Conservation (phyloP, 2,329 filamentous ascomycete genomes). For the Apiospora rasikravindrae region DNA sequence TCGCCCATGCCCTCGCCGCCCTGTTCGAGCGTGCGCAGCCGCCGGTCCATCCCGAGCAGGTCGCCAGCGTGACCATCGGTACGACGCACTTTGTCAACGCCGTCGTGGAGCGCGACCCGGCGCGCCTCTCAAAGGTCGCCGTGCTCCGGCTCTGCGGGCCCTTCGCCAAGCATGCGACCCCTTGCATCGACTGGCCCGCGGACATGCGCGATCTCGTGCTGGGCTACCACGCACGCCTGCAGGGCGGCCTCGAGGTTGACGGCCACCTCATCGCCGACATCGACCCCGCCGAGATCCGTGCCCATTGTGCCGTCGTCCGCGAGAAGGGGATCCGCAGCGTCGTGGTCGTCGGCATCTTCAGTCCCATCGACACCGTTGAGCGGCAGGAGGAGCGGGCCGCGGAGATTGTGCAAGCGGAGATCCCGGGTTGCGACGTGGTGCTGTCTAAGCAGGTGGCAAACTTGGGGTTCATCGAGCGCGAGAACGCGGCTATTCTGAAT, state of each 20-base stretch:
- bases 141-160: constrained; percentile 60
- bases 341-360: constrained; percentile 57
- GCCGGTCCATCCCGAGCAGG: constrained; percentile 36
- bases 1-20: constrained; percentile 48
- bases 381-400: constrained; percentile 55
- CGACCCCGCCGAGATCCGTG: constrained; percentile 46
- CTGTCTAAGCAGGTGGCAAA: constrained; percentile 58
- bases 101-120: constrained; percentile 57
- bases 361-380: constrained; percentile 55
- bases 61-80: constrained; percentile 58
- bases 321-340: constrained; percentile 51
- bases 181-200: constrained; percentile 59
- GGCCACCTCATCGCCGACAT: constrained; percentile 52
- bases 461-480: constrained; percentile 62
- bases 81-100: constrained; percentile 66
- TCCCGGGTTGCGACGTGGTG: constrained; percentile 52
- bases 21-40: constrained; percentile 43
- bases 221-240: constrained; percentile 50
- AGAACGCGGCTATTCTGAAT: constrained; percentile 70
- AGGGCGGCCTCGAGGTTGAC: constrained; percentile 59
- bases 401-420: constrained; percentile 45
- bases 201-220: constrained; percentile 54
- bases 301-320: constrained; percentile 45
- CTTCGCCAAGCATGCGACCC: constrained; percentile 56
- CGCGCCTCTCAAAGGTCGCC: constrained; percentile 55